These are phyloP conservation scores for Nemania diffusa DNA, from an alignment of 2,329 filamentous ascomycete species.

Conservation along the genomic window DNA sequence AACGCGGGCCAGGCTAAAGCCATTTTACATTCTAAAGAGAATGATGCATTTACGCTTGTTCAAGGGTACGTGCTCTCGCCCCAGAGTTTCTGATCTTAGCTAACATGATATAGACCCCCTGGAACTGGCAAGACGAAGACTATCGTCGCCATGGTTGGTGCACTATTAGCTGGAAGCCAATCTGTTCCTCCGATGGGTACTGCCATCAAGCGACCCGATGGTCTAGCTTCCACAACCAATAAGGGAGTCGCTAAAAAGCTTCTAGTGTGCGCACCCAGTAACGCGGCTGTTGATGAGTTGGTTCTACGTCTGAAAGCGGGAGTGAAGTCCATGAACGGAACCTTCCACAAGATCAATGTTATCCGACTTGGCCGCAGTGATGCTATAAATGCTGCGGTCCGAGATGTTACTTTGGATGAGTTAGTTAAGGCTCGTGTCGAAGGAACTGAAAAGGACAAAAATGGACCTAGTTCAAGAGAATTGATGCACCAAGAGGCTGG, in stretches of 20 bases:
- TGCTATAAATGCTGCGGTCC: conserved; percentile 88
- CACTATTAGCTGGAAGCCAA: conserved; percentile 71
- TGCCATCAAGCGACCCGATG: conserved; percentile 56
- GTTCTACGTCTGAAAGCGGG: conserved; percentile 92
- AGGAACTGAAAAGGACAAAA: conserved; percentile 66
- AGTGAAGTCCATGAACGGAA: conserved; percentile 79
- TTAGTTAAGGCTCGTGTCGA: conserved; percentile 81
- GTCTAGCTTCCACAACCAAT: conserved; percentile 49
- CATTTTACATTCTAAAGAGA: conserved; percentile 90
- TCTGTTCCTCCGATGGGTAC: conserved; percentile 57
- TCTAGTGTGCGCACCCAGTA: conserved; percentile 96
- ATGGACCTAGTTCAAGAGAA: conserved; percentile 66
- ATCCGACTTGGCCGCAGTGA: conserved; percentile 91
- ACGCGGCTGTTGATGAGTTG: conserved; percentile 95
- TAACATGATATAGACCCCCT: conserved; percentile 71
- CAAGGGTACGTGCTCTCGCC: conserved; percentile 71
- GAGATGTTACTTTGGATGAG: conserved; percentile 93
- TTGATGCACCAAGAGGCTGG: conserved; percentile 71
- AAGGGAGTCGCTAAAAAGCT: conserved; percentile 76
- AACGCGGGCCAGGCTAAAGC: conserved; percentile 92
- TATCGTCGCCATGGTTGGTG: conserved; percentile 94
- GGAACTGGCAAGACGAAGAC: conserved; percentile 99
- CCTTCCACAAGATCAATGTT: conserved; percentile 81
- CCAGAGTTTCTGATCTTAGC: conserved; percentile 29
- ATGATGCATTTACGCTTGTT: conserved; percentile 96